phyloP scores from a whole-genome alignment of 140 eudicot species.

The Flaveria floridana region DNA sequence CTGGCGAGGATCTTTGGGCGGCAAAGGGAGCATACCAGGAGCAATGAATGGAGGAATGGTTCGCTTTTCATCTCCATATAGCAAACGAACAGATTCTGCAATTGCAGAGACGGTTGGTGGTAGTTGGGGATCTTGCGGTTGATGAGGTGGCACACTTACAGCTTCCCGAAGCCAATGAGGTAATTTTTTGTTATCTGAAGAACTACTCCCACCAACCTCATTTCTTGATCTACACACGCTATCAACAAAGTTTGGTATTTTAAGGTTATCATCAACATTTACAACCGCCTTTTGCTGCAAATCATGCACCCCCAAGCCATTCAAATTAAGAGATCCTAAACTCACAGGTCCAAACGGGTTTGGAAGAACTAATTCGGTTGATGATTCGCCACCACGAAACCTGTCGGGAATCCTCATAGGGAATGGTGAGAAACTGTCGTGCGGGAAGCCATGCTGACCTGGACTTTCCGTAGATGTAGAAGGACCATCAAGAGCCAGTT shows the following conservation, averaged over 20 bases:
- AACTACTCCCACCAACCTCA: constrained; percentile 37
- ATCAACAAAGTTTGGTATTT: constrained; percentile 42
- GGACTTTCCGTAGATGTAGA: constrained; percentile 48
- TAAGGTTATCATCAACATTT: constrained; percentile 34
- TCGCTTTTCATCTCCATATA: constrained; percentile 61
- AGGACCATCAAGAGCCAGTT: constrained; percentile 60
- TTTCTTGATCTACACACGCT: constrained; percentile 30
- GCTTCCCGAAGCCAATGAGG: constrained; percentile 99
- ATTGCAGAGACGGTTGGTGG: constrained; percentile 82
- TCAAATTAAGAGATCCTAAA: constrained; percentile 48
- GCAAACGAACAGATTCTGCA: constrained; percentile 71
- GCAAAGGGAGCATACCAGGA: constrained; percentile 63
- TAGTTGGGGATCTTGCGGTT: constrained; percentile 49
- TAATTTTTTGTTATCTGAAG: constrained; percentile 49
- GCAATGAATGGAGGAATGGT: constrained; percentile 71
- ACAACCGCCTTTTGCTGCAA: constrained; percentile 34
- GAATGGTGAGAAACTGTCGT: constrained; percentile 30
- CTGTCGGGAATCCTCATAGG: constrained; percentile 47
- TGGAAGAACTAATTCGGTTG: constrained; percentile 41
- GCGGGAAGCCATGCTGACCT: constrained; percentile 28
- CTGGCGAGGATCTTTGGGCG: constrained; percentile 70
- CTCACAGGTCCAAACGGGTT: constrained; percentile 47
- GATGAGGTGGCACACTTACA: constrained; percentile 49
- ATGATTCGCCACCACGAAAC: constrained; percentile 41
- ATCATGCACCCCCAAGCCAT: constrained; percentile 35